Evolutionary conservation across 2,329 filamentous ascomycete species (phyloP), one percentile per base, ranked within the genome.

Genomic region (Aspergillus versicolor): DNA sequence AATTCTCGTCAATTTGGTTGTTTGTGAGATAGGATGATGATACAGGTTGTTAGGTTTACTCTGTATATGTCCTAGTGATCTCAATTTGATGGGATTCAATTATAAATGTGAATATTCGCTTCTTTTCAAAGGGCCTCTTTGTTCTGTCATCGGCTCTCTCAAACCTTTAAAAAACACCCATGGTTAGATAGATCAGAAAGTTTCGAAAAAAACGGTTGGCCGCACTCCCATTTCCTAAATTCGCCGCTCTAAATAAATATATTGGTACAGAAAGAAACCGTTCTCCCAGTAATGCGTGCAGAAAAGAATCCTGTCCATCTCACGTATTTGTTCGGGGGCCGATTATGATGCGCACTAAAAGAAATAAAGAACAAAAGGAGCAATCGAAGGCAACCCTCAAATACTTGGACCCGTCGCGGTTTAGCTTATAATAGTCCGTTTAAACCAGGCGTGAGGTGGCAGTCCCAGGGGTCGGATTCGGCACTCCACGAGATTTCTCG

Each of bases 401-500:
- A 38, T 13, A 43, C 13, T 27, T 11, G 37, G 34, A 37, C 40
- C 7, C 12, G 27, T 30, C 27, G 27, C 4, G 21, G 11, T 37
- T 19, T 19, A 21, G 13, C 21, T 22, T 37, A 38, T 22, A 27
- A 11, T 15, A 19, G 5, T 8, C 45, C 13, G 17, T 9, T 62
- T 45, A 64, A 22, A 69, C 66, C 43, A 73, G 61, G 27, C 66
- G 67, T 53, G 71, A 70, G 5, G 71, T 72, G 30, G 68, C 70
- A 27, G 71, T 72, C 32, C 67, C 70, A 19, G 69, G 65, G 22
- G 65, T 67, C 17, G 66, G 62, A 32, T 69, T 68, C 2, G 64
- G 60, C 22, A 67, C 66, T 15, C 67, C 71, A 42, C 66, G 65
- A 37, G 67, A 65, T 54, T 72, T 74, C 50, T 75, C 72, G 30